Conservation (phyloP, 2,329 filamentous ascomycete genomes). For the Tympanopsis confertula region DNA sequence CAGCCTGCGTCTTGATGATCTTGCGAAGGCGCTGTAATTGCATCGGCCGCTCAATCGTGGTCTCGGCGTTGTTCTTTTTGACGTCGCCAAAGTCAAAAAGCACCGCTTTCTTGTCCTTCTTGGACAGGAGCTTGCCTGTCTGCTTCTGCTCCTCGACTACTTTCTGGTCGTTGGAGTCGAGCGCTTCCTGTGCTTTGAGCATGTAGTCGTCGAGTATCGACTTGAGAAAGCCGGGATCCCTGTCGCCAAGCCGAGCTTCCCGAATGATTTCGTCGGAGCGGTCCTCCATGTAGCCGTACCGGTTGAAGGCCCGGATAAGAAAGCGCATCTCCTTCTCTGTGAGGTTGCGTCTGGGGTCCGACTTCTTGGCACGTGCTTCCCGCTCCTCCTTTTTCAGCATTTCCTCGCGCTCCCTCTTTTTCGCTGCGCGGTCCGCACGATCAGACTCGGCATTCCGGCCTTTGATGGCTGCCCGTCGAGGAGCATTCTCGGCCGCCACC, state of each 20-base stretch:
- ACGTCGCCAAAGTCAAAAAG: slow-evolving; percentile 88
- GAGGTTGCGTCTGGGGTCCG: slow-evolving; percentile 79
- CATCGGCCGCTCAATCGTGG: slow-evolving; percentile 78
- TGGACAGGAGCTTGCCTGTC: slow-evolving; percentile 70
- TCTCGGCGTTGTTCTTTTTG: slow-evolving; percentile 92
- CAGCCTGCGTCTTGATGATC: slow-evolving; percentile 50
- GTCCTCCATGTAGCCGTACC: slow-evolving; percentile 82
- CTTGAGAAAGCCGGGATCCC: slow-evolving; percentile 71
- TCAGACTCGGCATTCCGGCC: slow-evolving; percentile 41
- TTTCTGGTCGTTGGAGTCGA: slow-evolving; percentile 57
- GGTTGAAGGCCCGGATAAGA: slow-evolving; percentile 78
- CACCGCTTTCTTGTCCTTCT: slow-evolving; percentile 96
- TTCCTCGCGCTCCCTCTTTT: slow-evolving; percentile 55
- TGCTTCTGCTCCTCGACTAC: slow-evolving; percentile 75
- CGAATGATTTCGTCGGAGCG: slow-evolving; percentile 76
- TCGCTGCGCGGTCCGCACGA: slow-evolving; percentile 50
- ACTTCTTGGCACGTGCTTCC: slow-evolving; percentile 60
- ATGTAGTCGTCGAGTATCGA: slow-evolving; percentile 68
- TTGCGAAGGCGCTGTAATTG: slow-evolving; percentile 78
- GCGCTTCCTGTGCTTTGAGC: slow-evolving; percentile 39
- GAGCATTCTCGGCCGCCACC: slow-evolving; percentile 75
- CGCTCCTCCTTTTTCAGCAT: slow-evolving; percentile 64
- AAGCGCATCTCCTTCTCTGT: slow-evolving; percentile 88
- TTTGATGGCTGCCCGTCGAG: slow-evolving; percentile 53
- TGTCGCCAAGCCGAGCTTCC: slow-evolving; percentile 72